Base-by-base conservation (phyloP, 1,284 basidiomycete species). In the Heterobasidion occidentale region DNA sequence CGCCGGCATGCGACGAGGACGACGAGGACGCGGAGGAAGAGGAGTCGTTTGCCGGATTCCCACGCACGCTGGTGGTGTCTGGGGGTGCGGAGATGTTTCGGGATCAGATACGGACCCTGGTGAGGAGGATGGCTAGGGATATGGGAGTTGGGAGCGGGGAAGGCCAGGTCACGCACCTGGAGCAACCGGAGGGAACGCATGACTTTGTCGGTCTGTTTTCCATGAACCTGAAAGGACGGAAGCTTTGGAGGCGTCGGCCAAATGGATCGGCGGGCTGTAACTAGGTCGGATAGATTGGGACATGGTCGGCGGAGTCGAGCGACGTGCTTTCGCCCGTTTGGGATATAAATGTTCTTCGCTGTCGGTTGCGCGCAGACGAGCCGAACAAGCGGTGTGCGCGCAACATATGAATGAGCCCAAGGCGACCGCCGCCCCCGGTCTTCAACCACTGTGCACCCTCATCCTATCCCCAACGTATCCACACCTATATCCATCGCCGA, bases 11-110 rank as follows among this genome's bases (percentile, higher is more conserved):
- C 11, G 63, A 70, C 35, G 63, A 75, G 46, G 52, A 54, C 7
- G 42, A 48, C 17, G 67, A 74, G 46, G 52, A 54, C 8, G 42
- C 46, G 17, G 67, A 74, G 38, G 38, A 42, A 7, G 38, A 42
- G 38, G 50, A 44, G 47, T 64, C 70, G 48, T 84, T 83, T 65
- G 70, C 70, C 38, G 74, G 71, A 15, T 81, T 81, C 65, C 83
- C 83, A 1, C 67, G 70, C 44, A 81, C 81, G 1, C 79, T 80
- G 61, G 75, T 85, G 51, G 67, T 75, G 27, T 72, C 71, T 3
- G 83, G 82, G 8, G 78, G 75, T 9, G 77, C 74, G 7, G 83
- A 86, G 65, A 65, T 77, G 9, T 65, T 81, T 35, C 66, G 76
- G 36, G 79, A 82, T 63, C 71, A 73, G 54, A 80, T 81, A 44